Base-by-base conservation (phyloP, 352 stramenopile species). In the Phytophthora crassamura region DNA sequence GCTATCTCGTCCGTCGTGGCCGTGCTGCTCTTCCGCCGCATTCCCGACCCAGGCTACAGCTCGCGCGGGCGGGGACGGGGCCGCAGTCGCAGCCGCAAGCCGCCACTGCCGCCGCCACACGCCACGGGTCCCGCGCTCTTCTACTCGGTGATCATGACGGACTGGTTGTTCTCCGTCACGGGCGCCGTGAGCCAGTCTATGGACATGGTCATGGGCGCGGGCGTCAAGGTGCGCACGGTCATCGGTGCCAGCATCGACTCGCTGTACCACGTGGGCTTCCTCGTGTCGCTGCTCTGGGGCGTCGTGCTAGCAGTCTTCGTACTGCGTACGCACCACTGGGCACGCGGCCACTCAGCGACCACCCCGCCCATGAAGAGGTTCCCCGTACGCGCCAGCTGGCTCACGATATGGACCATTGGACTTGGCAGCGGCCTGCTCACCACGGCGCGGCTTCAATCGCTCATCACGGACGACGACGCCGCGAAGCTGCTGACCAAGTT, bases 161-260 rank as follows among this genome's bases (percentile, higher is more conserved):
- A 90, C 69, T 82, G 74, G 72, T 58, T 87, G 18, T 84, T 90
- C 50, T 72, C 73, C 5, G 67, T 72, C 32, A 61, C 73, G n/a
- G 79, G 79, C 4, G 75, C 84, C 4, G 54, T 88, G 45, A 82
- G 76, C 54, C 72, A 87, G 39, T 78, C 82, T 4, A 77, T 86
- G 59, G 59, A 85, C 45, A 69, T 90, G 56, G 76, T 82, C 43
- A 78, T 86, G 65, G 74, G 76, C 20, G 63, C 71, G 18, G 42
- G 49, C 6, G 62, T 71, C 9, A 77, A 77, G 46, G 56, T 78
- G 9, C 67, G 68, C 15, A 82, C 75, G 34, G 60, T 86, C 11
- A 54, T 80, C 30, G 76, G 73, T 38, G 70, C 84, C 15, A 78
- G 57, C n/a, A 38, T 80, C 16, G 67, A 76, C 39, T 71, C 71